phyloP scores from a whole-genome alignment of 257 asterid genomes.

The Fraxinus americana region DNA sequence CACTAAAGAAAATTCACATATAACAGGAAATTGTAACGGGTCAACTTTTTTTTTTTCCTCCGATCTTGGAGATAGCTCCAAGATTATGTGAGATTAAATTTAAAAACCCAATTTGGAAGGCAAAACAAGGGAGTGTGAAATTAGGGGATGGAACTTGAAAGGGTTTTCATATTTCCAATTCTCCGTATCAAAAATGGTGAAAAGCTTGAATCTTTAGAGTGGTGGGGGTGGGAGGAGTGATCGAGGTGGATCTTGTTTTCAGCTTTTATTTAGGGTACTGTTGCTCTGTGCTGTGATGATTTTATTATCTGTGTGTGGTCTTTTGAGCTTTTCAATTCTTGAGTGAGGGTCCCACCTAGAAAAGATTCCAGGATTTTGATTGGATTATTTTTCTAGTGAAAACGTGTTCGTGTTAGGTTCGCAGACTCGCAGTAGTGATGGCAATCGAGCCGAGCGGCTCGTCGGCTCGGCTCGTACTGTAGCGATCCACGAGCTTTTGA shows the following conservation, averaged over 20 bases:
- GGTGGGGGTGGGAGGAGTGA: background rate
- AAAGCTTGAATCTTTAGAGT: slow-evolving; percentile 1
- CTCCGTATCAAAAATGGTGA: slow-evolving; percentile 23
- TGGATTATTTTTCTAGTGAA: too few species aligned
- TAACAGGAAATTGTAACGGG: background rate
- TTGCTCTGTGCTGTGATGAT: slow-evolving; percentile 19
- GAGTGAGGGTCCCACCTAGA: background rate
- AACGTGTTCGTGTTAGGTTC: too few species aligned
- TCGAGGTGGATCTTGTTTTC: slow-evolving; percentile 93
- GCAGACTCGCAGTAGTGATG: too few species aligned
- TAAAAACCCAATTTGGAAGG: background rate
- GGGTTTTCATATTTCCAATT: slow-evolving; percentile 9
- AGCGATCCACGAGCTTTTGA: too few species aligned
- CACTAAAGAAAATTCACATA: background rate
- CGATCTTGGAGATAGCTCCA: background rate
- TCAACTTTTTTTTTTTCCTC: background rate
- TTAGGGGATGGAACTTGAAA: background rate
- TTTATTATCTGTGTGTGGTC: background rate
- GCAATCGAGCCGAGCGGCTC: too few species aligned
- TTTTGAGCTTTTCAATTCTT: background rate
- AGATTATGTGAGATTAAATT: background rate
- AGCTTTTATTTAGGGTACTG: slow-evolving; percentile 59
- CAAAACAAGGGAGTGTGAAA: background rate
- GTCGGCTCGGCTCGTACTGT: too few species aligned
- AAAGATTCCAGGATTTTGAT: too few species aligned